Evolutionary conservation across 495 filamentous ascomycete species (phyloP), one percentile per base, ranked within the genome.

Genomic region (Hypoxylon rickii): DNA sequence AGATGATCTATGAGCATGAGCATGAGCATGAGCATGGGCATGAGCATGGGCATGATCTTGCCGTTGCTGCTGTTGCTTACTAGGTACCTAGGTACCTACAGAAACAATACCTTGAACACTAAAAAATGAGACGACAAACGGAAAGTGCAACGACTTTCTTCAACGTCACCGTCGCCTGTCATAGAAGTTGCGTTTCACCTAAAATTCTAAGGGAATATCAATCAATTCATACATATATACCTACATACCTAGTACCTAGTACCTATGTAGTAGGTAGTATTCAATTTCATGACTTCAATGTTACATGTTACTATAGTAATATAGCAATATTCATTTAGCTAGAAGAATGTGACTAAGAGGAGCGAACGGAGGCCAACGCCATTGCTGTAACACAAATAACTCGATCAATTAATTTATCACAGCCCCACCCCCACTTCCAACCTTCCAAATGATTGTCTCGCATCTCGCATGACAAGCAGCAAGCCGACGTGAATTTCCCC

Each of bases 341-440:
- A 29, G 24, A 10, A 10, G n/a, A n/a, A n/a, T n/a, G 32, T 34
- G 5, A 6, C 13, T 12, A 5, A 34, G 5, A 34, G 13, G 32
- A 34, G 11, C 26, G 32, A 34, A 34, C 2, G 24, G 22, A 33
- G 37, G 17, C 39, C 50, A 42, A 15, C 39, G 22, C 31, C 21
- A 42, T 32, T 37, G 48, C 44, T 56, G 46, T 45, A 53, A 39
- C 50, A 53, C 32, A 33, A 53, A 44, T 43, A 22, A 58, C n/a
- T n/a, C n/a, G n/a, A n/a, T n/a, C n/a, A n/a, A n/a, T n/a, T n/a
- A n/a, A n/a, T n/a, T 58, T 58, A 58, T 58, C 54, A 36, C 41
- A 58, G n/a, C 55, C 55, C 55, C 55, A 40, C 46, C 40, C 42
- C 17, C 3, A 15, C 17, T 15, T 36, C 31, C 4, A n/a, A 7